Evolutionary conservation across 768 basidiomycete species (phyloP).

Genomic region (Exidia glandulosa): DNA sequence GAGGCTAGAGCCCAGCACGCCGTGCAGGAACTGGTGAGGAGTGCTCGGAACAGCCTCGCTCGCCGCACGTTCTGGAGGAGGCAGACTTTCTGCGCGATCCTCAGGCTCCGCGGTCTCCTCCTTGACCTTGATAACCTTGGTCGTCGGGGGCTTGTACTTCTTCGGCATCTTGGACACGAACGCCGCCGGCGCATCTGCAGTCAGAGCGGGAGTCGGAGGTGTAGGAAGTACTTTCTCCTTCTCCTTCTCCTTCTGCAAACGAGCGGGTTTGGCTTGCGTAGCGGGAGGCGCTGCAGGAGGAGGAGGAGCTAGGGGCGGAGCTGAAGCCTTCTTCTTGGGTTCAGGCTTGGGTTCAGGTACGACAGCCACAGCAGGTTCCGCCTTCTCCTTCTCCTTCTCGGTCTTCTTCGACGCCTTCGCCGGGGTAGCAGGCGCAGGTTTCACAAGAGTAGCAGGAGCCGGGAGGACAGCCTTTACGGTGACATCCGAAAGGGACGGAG

Average conservation of each 20-base stretch:
- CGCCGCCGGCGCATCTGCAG: constrained; percentile 49
- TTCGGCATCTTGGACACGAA: constrained; percentile 76
- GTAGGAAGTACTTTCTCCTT: constrained; percentile 12
- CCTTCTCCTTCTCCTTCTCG: neutral
- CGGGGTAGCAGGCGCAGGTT: too few species aligned
- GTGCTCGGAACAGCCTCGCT: constrained; percentile 13
- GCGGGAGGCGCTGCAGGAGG: neutral
- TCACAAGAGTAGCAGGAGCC: too few species aligned
- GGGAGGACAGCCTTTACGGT: too few species aligned
- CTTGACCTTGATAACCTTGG: constrained; percentile 3
- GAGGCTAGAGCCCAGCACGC: constrained; percentile 41
- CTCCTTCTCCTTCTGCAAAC: constrained; percentile 19
- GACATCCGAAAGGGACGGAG: too few species aligned
- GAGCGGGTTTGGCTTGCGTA: neutral
- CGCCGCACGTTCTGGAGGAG: neutral
- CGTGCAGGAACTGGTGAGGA: constrained; percentile 25
- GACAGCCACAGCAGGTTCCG: neutral
- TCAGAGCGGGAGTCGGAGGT: constrained; percentile 13
- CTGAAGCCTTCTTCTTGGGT: constrained; percentile 1
- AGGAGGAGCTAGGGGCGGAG: neutral
- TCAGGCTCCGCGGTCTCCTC: constrained; percentile 3
- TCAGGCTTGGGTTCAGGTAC: constrained; percentile 1
- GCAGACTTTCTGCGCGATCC: neutral
- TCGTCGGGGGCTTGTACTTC: constrained; percentile 34
- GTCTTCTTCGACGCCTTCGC: too few species aligned